Evolutionary conservation across 78 protist genomes (phyloP).

Genomic region (Cavenderia fasciculata): DNA sequence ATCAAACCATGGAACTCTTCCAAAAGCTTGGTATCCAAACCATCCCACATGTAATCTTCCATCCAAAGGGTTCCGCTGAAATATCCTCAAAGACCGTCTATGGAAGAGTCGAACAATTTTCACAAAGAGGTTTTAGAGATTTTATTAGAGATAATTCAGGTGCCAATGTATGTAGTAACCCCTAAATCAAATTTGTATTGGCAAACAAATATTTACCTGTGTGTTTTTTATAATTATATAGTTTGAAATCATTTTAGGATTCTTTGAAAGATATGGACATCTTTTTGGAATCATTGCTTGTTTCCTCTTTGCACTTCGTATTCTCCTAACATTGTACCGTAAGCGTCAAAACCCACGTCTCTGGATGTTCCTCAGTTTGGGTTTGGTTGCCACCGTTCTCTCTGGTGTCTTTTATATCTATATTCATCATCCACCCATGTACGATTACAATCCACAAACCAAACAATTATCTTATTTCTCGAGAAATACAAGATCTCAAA

Average conservation of each 20-base stretch:
- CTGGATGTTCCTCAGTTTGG: slow-evolving; percentile 40
- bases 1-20: slow-evolving; percentile 14
- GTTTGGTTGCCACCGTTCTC: slow-evolving; percentile 25
- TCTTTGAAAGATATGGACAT: slow-evolving; percentile 13
- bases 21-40: slow-evolving; percentile 6
- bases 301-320: slow-evolving; percentile 10
- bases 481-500: slow-evolving; percentile 52
- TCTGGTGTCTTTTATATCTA: slow-evolving; percentile 53
- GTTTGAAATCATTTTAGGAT: slow-evolving; percentile 40
- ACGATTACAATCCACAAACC: slow-evolving; percentile 11
- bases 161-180: background rate
- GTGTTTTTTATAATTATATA: too few species aligned
- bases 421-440: slow-evolving; percentile 50
- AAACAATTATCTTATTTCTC: background rate
- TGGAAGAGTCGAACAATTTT: slow-evolving; percentile 4
- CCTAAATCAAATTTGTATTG: too few species aligned
- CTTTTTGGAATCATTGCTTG: background rate
- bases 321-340: background rate
- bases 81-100: background rate
- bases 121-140: background rate
- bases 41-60: slow-evolving; percentile 40
- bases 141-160: background rate
- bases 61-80: slow-evolving; percentile 21
- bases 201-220: background rate
- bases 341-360: slow-evolving; percentile 6